Evolutionary conservation across 2,329 filamentous ascomycete genomes (phyloP).

Genomic region (Cladobotryum protrusum): DNA sequence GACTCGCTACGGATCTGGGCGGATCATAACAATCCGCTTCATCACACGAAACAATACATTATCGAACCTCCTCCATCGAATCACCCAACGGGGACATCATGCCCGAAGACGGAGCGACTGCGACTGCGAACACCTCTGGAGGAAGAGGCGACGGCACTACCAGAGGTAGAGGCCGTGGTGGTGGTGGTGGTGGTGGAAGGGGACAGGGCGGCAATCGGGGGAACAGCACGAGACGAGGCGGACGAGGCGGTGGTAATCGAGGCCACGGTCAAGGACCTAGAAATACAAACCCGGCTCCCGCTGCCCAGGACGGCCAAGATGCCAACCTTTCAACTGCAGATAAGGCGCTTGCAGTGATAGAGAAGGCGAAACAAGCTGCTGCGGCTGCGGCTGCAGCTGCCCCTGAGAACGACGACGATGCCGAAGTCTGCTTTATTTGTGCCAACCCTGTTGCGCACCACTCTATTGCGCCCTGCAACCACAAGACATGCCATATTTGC

Average conservation of each 20-base stretch:
- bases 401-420: conserved; percentile 51
- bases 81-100: neutral
- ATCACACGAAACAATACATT: no score
- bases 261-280: conserved; percentile 18
- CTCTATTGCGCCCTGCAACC: conserved; percentile 88
- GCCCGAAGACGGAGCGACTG: neutral
- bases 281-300: conserved; percentile 22
- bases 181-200: conserved; percentile 34
- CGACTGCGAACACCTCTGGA: conserved; percentile 12
- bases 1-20: no score
- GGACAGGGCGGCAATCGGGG: conserved; percentile 25
- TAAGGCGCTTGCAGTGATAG: conserved; percentile 16
- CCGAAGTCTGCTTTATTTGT: conserved; percentile 95
- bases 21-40: no score
- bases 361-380: conserved; percentile 28
- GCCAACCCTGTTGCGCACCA: conserved; percentile 84
- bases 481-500: conserved; percentile 95
- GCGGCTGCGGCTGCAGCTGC: conserved; percentile 20
- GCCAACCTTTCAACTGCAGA: neutral
- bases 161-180: conserved; percentile 38
- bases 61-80: no score
- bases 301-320: conserved; percentile 2
- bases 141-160: conserved; percentile 24
- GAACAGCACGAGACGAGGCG: conserved; percentile 27
- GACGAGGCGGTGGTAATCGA: conserved; percentile 23